Conservation (phyloP, 805 yeast genomes). For the Grigorovia transvaalensis region DNA sequence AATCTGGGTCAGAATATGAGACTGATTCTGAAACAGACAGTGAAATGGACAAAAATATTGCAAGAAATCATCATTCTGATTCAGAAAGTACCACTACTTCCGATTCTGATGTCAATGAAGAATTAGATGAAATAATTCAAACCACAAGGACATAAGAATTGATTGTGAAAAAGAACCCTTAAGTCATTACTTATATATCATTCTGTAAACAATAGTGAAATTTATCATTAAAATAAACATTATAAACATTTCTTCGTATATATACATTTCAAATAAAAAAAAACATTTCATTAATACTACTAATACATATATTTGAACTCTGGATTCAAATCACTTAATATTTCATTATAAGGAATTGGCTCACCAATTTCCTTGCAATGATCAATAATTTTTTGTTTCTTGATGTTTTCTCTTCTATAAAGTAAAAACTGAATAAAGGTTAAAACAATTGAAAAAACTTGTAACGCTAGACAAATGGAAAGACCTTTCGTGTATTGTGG, state of each 20-base stretch:
- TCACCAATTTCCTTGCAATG: constrained; percentile 25
- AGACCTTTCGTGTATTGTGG: constrained; percentile 31
- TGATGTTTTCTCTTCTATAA: constrained; percentile 28
- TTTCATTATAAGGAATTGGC: constrained; percentile 28
- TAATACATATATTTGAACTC: constrained; percentile 38
- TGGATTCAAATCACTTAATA: constrained; percentile 33
- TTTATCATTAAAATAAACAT: too few species aligned
- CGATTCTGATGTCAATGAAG: neutral
- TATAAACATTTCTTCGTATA: too few species aligned
- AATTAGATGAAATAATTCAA: neutral
- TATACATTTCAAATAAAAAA: too few species aligned
- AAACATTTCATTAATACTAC: constrained; percentile 8
- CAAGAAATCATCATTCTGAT: too few species aligned
- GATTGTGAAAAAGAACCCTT: too few species aligned
- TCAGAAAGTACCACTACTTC: neutral
- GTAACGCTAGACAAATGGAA: constrained; percentile 36
- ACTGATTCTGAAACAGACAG: neutral
- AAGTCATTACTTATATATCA: too few species aligned
- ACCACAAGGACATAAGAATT: neutral
- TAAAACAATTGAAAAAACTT: constrained; percentile 33
- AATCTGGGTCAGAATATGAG: constrained; percentile 1
- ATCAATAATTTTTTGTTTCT: constrained; percentile 27
- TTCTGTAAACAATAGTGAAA: too few species aligned
- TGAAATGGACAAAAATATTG: neutral
- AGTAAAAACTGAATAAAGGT: constrained; percentile 27